Percentiles rank a stretch among this genome's conserved stretches.
Evolutionary conservation across 805 yeast species (phyloP).

Genomic region (Yarrowia keelungensis): DNA sequence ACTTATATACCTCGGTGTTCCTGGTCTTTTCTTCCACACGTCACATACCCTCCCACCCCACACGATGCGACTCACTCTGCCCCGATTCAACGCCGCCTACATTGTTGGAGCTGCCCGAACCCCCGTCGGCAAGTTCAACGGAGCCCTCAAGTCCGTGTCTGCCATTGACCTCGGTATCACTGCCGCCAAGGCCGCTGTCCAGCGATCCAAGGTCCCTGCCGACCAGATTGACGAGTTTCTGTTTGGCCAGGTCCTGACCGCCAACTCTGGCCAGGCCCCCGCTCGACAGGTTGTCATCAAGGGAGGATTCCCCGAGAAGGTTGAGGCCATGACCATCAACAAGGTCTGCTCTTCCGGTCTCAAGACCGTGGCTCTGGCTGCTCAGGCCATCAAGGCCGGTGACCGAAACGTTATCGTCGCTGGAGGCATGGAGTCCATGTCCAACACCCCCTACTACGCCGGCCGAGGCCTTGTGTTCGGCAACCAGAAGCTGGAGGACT

Average conservation of each 20-base stretch:
- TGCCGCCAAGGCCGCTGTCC: conserved; percentile 86
- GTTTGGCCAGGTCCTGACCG: conserved; percentile 91
- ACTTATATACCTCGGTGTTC: conserved; percentile 26
- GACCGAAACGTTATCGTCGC: conserved; percentile 86
- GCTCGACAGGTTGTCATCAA: conserved; percentile 94
- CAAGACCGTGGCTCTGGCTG: conserved; percentile 86
- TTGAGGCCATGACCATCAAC: conserved; percentile 88
- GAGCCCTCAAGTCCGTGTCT: conserved; percentile 69
- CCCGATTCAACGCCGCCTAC: conserved; percentile 58
- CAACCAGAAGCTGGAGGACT: conserved; percentile 62
- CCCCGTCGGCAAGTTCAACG: conserved; percentile 93
- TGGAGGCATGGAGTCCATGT: conserved; percentile 97
- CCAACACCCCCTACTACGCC: conserved; percentile 88
- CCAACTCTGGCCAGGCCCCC: conserved; percentile 93
- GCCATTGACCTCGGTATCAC: conserved; percentile 85
- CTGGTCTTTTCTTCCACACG: neutral
- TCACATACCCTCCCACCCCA: neutral
- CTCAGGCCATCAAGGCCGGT: conserved; percentile 85
- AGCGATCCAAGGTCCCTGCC: conserved; percentile 77
- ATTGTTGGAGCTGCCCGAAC: conserved; percentile 91
- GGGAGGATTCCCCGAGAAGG: conserved; percentile 80
- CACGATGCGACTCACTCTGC: conserved; percentile 39
- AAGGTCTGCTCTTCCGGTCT: conserved; percentile 96
- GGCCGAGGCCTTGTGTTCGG: conserved; percentile 71
- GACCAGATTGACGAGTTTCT: conserved; percentile 83